phyloP scores from a whole-genome alignment of 176 grass and related monocot genomes.

The Zea mays region Zm-B73-REFERENCE-NAM-5.0 NC_050098.1:19975001-19975500 shows the following conservation, averaged over 20 bases:
- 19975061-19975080: conserved; percentile 46
- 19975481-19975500: neutral
- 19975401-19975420: conserved; percentile 83
- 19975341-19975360: conserved; percentile 97
- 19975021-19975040: neutral
- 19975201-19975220: conserved; percentile 70
- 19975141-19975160: conserved; percentile 57
- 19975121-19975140: conserved; percentile 93
- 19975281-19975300: conserved; percentile 74
- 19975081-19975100: conserved; percentile 82
- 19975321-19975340: conserved; percentile 68
- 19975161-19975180: conserved; percentile 79
- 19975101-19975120: conserved; percentile 97
- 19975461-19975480: neutral
- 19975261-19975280: conserved; percentile 88
- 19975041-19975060: conserved; percentile 3
- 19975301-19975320: conserved; percentile 78
- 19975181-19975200: conserved; percentile 96
- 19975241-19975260: conserved; percentile 92
- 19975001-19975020: neutral
- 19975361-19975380: conserved; percentile 89
- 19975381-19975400: conserved; percentile 89
- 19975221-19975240: conserved; percentile 73
- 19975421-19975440: neutral
- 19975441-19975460: neutral